Base-by-base conservation (phyloP, 306 rosid species). In the Quercus suber region DNA sequence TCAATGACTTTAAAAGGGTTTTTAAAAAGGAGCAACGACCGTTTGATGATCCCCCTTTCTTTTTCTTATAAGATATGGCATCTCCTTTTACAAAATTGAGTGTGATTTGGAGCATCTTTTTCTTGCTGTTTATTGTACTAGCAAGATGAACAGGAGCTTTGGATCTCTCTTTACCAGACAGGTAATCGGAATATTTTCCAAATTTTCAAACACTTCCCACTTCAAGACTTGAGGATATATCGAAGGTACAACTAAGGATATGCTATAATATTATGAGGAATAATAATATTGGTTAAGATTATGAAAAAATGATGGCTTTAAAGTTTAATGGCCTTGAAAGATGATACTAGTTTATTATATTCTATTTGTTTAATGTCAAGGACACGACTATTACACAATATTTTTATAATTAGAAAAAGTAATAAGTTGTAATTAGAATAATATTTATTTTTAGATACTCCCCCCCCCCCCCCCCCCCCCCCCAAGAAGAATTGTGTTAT, bases 161-260 rank as follows among this genome's bases (percentile, higher is more conserved):
- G 82, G 88, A 88, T 81, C 83, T 84, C 86, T 82, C 89, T 91
- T 93, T 82, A 87, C 84, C 86, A 87, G 87, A 87, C 89, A 83
- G 76, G 81, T 31, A 76, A 87, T 84, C 75, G 83, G 81, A 82
- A 78, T 84, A 41, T 78, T 57, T 86, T 12, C 73, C 49, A 60
- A 9, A 78, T 79, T 79, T 92, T 83, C 92, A 84, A 78, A 80
- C 82, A 53, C 30, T 53, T 73, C 68, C 68, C 55, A 52, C 58
- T 72, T 5, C 11, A 69, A 33, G 72, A 49, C 80, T 51, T 73
- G 59, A 76, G 75, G 79, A 51, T 56, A 20, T 33, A 64, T 30
- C 7, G 21, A 65, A 76, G 75, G 74, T 59, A 88, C 87, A 77
- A 76, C 63, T 82, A 41, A 76, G 80, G 85, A 81, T 87, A 73